Evolutionary conservation across 768 basidiomycete genomes (phyloP), one percentile per base, ranked within the genome.

Genomic region (Termitomyces sp.): DNA sequence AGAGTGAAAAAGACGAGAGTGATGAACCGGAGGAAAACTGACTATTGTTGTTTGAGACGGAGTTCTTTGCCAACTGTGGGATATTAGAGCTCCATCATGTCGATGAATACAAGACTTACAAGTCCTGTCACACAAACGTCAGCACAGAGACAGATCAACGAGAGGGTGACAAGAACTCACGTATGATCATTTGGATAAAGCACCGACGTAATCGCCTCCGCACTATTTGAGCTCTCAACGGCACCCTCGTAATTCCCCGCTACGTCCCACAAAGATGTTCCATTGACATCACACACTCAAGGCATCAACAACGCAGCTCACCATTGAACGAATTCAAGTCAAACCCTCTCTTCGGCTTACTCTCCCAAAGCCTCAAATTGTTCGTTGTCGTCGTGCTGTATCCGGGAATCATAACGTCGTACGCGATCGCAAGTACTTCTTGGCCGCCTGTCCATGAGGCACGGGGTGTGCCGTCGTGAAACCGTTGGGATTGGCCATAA

Each of bases 121-220:
- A 7, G 79, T 75, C 38, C 79, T 81, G 58, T 43, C 31, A 10
- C n/a, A 34, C 12, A 20, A 15, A 20, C 2, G 9, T 56, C 25
- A 57, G 54, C 20, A 20, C 25, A n/a, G 57, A 61, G 32, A 52
- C 42, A 25, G 25, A 43, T 53, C 34, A 20, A 50, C n/a, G 43
- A 34, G 57, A 62, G 17, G 17, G 38, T 47, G 15, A 53, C 64
- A 60, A 61, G 65, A 65, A 80, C 78, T 72, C 70, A 81, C 74
- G 87, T 91, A 68, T 94, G 91, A 71, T 98, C 96, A 71, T 97
- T 96, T 32, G 96, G 97, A 76, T 99, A 98, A 37, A 98, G 80
- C 7, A 98, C 96, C 9, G 92, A 87, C 4, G 96, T 98, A 71
- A 99, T 97, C 40, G 92, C 93, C 60, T 88, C 91, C 11, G 97